Percentiles rank a stretch among this genome's conserved stretches.
These are phyloP conservation scores for Asterella californica DNA, from an alignment of 225 moss, liverwort and hornwort species.

Conservation along the genomic window DNA sequence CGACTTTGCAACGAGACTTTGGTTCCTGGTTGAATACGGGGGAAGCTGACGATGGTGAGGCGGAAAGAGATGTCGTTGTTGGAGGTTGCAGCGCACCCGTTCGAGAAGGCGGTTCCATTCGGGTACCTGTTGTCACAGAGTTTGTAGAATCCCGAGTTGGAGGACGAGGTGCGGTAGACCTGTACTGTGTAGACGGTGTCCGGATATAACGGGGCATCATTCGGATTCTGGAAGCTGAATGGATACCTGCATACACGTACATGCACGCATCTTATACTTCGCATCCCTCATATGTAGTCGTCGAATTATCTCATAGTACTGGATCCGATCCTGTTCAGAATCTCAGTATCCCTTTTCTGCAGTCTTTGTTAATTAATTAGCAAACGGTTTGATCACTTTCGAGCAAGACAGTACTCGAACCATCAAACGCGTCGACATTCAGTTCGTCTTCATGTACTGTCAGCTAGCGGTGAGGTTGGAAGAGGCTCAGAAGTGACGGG, in stretches of 20 bases:
- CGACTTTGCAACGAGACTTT: background rate
- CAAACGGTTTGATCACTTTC: no score
- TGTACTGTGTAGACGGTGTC: background rate
- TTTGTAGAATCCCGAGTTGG: background rate
- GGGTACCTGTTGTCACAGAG: background rate
- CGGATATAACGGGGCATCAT: background rate
- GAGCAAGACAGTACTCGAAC: no score
- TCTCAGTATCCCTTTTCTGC: background rate
- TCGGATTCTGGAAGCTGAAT: background rate
- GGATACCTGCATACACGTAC: background rate
- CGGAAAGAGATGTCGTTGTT: constrained; percentile 6
- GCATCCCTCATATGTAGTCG: background rate
- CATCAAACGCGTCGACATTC: no score
- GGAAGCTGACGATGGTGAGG: background rate
- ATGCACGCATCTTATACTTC: background rate
- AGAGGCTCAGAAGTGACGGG: no score
- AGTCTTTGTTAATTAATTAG: no score
- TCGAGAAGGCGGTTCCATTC: background rate
- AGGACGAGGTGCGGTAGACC: background rate
- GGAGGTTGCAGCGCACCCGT: background rate
- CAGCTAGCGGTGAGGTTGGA: no score
- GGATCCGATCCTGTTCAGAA: background rate
- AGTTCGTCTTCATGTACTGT: no score
- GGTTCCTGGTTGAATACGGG: background rate
- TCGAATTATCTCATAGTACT: no score